These are phyloP conservation scores for Onygena corvina DNA, from an alignment of 2,329 filamentous ascomycete species.

Conservation along the genomic window DNA sequence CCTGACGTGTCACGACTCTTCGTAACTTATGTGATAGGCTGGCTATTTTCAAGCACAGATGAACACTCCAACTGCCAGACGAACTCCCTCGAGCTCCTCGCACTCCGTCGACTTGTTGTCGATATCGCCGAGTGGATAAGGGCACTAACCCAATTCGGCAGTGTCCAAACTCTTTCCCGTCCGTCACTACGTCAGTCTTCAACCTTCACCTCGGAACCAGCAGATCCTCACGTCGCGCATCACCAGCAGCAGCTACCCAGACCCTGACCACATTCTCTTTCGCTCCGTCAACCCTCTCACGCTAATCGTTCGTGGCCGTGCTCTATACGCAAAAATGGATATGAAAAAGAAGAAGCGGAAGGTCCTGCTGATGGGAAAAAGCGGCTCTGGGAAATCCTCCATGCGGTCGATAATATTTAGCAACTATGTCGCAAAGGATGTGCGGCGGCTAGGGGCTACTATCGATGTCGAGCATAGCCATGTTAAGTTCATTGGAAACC, in stretches of 20 bases:
- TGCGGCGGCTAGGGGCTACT: constrained; percentile 79
- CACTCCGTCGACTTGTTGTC: no score
- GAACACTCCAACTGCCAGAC: no score
- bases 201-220: neutral
- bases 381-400: constrained; percentile 90
- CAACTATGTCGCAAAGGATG: constrained; percentile 96
- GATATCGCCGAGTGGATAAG: neutral
- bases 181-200: constrained; percentile 3
- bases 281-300: neutral
- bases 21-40: no score
- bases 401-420: constrained; percentile 99
- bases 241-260: no score
- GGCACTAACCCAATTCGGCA: constrained; percentile 3
- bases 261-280: neutral
- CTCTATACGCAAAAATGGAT: constrained; percentile 30
- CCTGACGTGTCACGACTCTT: no score
- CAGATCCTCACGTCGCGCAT: no score
- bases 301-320: neutral
- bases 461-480: constrained; percentile 98
- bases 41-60: no score
- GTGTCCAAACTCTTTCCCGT: constrained; percentile 1
- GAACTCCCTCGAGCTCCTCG: no score
- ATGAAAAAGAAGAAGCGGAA: constrained; percentile 63
- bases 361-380: constrained; percentile 86
- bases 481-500: constrained; percentile 95